Base-by-base conservation (phyloP, 192 early-diverging fungal species). In the Gorgonomyces haynaldii region DNA sequence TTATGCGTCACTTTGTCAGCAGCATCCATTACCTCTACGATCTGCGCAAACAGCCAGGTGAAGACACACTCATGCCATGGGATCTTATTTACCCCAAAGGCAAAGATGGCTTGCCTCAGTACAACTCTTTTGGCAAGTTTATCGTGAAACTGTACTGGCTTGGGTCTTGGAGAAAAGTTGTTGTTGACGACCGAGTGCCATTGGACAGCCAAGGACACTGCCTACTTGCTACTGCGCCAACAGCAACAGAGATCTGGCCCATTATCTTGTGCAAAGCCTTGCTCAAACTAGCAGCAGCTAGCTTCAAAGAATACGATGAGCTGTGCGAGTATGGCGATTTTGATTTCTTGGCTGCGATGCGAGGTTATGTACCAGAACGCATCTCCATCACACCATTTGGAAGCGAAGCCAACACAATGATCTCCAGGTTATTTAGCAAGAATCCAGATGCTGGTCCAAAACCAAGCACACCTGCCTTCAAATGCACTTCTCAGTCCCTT, bases 91-190 rank as follows among this genome's bases (percentile, higher is more conserved):
- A 70, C 43, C 78, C 78, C 23, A 79, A 79, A 44, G 56, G 49
- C 17, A 79, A 79, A 40, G 78, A 80, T 53, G 78, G 76, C 13
- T 42, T 69, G 24, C 78, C 78, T 13, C 50, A 39, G 43, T 76
- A 74, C 50, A 80, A 76, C 41, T 28, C 64, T 2, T 61, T 56
- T 20, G 78, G 78, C 15, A 70, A 79, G 53, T 80, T 78, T 52
- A 59, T 62, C 4, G 74, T 80, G 22, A 79, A 79, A 57, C 52
- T 80, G 17, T 76, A 57, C 42, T 78, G 75, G 72, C 53, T 79
- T 21, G 78, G 78, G 3, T 53, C 54, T n/a, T 80, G 78, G 78
- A 37, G 78, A 20, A 76, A 69, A 45, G 45, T 80, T 6, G 65
- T 62, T 13, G 67, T 80, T 2, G 78, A 80, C 51, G 78, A 80